Percentiles rank a stretch among this genome's conserved stretches.
Evolutionary conservation across 805 yeast genomes (phyloP).

Genomic region (Hanseniaspora hatyaiensis): DNA sequence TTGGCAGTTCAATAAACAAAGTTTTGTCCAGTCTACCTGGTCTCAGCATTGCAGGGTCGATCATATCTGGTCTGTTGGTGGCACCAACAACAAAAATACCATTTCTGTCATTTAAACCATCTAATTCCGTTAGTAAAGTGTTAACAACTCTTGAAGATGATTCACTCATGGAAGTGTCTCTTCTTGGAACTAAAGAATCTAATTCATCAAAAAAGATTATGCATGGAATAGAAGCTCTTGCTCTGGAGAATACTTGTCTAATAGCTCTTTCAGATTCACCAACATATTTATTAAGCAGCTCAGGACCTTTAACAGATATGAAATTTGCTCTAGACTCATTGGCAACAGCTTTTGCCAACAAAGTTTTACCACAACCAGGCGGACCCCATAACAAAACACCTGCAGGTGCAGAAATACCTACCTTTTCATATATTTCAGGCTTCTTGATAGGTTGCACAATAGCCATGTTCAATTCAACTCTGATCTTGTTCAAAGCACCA

Average conservation of each 20-base stretch:
- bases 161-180: constrained; percentile 81
- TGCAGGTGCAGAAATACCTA: constrained; percentile 92
- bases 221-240: constrained; percentile 87
- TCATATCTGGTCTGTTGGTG: constrained; percentile 95
- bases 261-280: constrained; percentile 94
- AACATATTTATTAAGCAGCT: constrained; percentile 81
- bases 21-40: constrained; percentile 95
- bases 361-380: constrained; percentile 97
- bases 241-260: constrained; percentile 83
- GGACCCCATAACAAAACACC: constrained; percentile 99
- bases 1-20: constrained; percentile 79
- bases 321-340: constrained; percentile 94
- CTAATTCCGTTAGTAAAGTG: constrained; percentile 84
- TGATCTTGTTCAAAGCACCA: constrained; percentile 70
- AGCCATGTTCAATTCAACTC: constrained; percentile 92
- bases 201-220: constrained; percentile 91
- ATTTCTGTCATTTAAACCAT: constrained; percentile 82
- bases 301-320: constrained; percentile 93
- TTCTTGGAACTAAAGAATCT: constrained; percentile 89
- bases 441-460: constrained; percentile 91
- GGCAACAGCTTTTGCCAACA: constrained; percentile 94
- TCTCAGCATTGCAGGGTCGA: constrained; percentile 94
- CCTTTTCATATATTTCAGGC: constrained; percentile 79
- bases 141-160: constrained; percentile 89
- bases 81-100: constrained; percentile 95